Percentiles rank a stretch among this genome's conserved stretches.
Evolutionary conservation across 805 yeast genomes (phyloP).

Genomic region (Candida incommunis): DNA sequence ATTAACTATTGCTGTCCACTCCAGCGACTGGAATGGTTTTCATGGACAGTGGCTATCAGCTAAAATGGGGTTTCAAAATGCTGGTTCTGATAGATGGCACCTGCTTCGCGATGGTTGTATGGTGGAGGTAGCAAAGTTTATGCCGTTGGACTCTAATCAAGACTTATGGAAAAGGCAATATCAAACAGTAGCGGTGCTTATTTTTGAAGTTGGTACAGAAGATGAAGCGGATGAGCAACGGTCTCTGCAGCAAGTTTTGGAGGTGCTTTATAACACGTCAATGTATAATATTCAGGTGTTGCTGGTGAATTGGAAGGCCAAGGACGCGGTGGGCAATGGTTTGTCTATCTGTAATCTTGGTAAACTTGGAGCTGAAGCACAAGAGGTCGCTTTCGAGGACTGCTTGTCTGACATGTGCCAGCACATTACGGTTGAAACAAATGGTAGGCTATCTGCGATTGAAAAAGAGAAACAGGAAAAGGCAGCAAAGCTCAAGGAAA

Average conservation of each 20-base stretch:
- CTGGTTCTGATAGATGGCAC: slow-evolving; percentile 19
- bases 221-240: slow-evolving; percentile 21
- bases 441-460: background rate
- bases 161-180: background rate
- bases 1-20: background rate
- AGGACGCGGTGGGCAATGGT: background rate
- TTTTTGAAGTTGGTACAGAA: slow-evolving; percentile 39
- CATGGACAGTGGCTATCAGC: slow-evolving; percentile 14
- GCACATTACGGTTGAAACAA: background rate
- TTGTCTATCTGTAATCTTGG: background rate
- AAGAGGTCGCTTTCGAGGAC: background rate
- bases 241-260: slow-evolving; percentile 24
- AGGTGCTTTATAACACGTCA: slow-evolving; percentile 24
- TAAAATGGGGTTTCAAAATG: slow-evolving; percentile 5
- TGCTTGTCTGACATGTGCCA: background rate
- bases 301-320: slow-evolving; percentile 26
- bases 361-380: background rate
- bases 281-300: slow-evolving; percentile 27
- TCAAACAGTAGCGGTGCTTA: slow-evolving; percentile 23
- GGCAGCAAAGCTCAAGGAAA: background rate
- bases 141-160: slow-evolving; percentile 23
- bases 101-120: slow-evolving; percentile 16
- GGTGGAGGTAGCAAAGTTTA: slow-evolving; percentile 28
- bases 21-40: slow-evolving; percentile 13
- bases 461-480: background rate